Conservation (phyloP, 371 early-diverging fungal species). For the Mortierella sp. region DNA sequence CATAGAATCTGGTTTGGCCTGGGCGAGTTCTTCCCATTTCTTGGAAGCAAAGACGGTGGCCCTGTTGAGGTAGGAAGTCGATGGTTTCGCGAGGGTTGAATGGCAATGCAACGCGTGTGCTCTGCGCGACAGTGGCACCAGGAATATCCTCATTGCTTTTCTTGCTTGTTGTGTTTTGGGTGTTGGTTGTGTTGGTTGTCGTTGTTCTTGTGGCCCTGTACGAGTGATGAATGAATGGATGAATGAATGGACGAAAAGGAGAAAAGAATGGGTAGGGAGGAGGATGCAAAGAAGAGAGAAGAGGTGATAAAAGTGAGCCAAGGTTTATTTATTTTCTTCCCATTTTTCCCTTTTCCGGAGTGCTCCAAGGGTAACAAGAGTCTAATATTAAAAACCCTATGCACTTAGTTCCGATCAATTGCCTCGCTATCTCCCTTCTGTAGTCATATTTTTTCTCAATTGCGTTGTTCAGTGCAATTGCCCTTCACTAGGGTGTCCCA, state of each 20-base stretch:
- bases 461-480: too few relatives aligned
- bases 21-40: slow-evolving; percentile 75
- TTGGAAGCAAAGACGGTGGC: slow-evolving; percentile 68
- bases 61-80: slow-evolving; percentile 66
- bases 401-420: too few relatives aligned
- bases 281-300: not conserved
- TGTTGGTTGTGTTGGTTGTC: not conserved
- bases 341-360: not conserved
- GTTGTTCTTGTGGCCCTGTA: not conserved
- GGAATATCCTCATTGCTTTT: slow-evolving; percentile 60
- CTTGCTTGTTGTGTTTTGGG: not conserved
- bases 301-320: too few relatives aligned
- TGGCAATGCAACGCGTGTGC: slow-evolving; percentile 63
- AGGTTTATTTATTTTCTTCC: too few relatives aligned
- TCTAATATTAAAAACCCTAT: too few relatives aligned
- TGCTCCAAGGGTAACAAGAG: not conserved
- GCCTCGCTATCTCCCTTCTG: too few relatives aligned
- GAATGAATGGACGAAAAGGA: not conserved
- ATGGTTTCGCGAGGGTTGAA: slow-evolving; percentile 58
- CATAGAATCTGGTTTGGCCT: slow-evolving; percentile 66
- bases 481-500: too few relatives aligned
- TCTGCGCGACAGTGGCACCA: slow-evolving; percentile 61
- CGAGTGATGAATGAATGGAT: not conserved
- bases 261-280: not conserved
- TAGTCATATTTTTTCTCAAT: too few relatives aligned